Evolutionary conservation across 2,329 filamentous ascomycete genomes (phyloP).

Genomic region (Emmonsiellopsis sp.): DNA sequence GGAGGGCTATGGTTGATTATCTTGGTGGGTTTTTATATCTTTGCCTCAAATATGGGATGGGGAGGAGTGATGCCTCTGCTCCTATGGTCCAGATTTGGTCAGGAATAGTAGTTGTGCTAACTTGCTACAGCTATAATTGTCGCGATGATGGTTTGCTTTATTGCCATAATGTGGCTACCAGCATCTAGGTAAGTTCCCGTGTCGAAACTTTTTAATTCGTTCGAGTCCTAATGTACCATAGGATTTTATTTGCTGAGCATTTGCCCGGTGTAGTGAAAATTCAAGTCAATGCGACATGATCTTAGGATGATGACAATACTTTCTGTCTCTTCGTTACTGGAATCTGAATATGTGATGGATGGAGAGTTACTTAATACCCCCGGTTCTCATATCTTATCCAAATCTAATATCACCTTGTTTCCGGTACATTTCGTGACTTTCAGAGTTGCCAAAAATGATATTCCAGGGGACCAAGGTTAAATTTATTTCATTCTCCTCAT

Average conservation of each 20-base stretch:
- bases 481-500: no score
- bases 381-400: no score
- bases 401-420: no score
- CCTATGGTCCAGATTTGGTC: neutral
- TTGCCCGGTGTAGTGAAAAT: no score
- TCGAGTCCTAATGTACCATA: neutral
- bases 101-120: neutral
- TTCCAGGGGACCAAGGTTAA: no score
- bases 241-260: neutral
- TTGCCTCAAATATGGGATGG: neutral
- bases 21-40: constrained; percentile 3
- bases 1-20: constrained; percentile 2
- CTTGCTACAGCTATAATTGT: constrained; percentile 2
- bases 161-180: constrained; percentile 5
- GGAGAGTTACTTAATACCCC: no score
- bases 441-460: no score
- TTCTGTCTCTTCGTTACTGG: no score
- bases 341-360: no score
- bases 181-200: neutral
- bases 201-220: neutral
- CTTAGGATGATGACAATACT: no score
- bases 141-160: constrained; percentile 5
- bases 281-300: no score
- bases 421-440: no score
- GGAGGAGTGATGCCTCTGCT: neutral